A percentile compares a stretch with the other conserved stretches of the same genome.
phyloP scores from a whole-genome alignment of 495 filamentous ascomycete species.

The Cercophora samala region DNA sequence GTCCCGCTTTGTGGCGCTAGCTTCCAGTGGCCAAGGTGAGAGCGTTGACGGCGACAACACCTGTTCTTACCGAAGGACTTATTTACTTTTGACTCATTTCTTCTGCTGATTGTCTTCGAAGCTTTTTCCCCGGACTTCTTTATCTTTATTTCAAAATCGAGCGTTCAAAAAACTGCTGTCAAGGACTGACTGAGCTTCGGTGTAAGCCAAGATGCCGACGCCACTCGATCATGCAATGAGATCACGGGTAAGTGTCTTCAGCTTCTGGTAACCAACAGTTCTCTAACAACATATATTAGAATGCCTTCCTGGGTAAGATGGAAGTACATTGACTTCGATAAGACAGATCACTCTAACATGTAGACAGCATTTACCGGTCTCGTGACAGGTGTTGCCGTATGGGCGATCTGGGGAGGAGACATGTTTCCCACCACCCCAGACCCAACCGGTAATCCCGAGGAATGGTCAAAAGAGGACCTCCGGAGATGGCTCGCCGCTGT shows the following conservation, averaged over 20 bases:
- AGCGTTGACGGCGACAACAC: conserved; percentile 3
- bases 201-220: conserved; percentile 58
- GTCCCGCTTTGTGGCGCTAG: conserved; percentile 22
- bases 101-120: background rate
- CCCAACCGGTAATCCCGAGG: conserved; percentile 74
- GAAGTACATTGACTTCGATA: no score
- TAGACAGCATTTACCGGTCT: conserved; percentile 69
- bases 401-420: conserved; percentile 78
- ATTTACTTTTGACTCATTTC: background rate
- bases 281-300: conserved; percentile 34
- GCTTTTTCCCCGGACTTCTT: background rate
- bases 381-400: conserved; percentile 76
- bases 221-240: conserved; percentile 73
- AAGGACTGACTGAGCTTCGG: background rate
- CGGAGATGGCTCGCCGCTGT: conserved; percentile 73
- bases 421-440: conserved; percentile 70
- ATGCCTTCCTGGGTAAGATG: conserved; percentile 55
- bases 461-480: conserved; percentile 71
- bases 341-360: background rate
- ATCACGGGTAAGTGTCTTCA: conserved; percentile 59
- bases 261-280: background rate
- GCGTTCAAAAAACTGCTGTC: background rate
- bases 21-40: background rate
- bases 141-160: background rate
- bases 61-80: background rate